Percentiles rank a stretch among this genome's conserved stretches.
These are phyloP conservation scores for Acrodontium crateriforme DNA, from an alignment of 2,329 filamentous ascomycete species.

Conservation along the genomic window DNA sequence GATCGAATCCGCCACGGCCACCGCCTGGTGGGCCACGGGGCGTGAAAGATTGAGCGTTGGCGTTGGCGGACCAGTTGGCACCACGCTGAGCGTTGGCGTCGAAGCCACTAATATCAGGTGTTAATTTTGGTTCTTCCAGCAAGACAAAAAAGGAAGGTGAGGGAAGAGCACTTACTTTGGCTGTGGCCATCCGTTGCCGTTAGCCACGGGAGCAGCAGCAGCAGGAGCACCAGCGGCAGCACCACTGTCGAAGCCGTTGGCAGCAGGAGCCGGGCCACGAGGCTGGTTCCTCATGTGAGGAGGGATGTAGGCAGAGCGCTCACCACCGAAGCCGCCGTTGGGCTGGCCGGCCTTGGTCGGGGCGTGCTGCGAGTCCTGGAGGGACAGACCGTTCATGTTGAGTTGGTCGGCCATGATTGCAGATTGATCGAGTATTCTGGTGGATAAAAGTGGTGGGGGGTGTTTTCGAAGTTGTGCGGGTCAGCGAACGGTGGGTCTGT, in stretches of 20 bases:
- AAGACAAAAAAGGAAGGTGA: too few relatives aligned
- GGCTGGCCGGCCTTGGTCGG: conserved; percentile 24
- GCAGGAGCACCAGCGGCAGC: conserved; percentile 9
- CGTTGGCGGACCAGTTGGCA: conserved; percentile 34
- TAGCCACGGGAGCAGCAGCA: conserved; percentile 40
- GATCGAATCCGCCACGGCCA: conserved; percentile 41
- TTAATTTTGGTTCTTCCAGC: too few relatives aligned
- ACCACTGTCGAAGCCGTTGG: conserved; percentile 23
- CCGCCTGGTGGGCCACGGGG: conserved; percentile 28
- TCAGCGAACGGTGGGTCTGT: too few relatives aligned
- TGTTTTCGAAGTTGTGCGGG: too few relatives aligned
- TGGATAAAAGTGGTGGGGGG: too few relatives aligned
- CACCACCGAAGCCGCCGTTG: conserved; percentile 32
- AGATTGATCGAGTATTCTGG: too few relatives aligned
- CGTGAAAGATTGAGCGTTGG: conserved; percentile 41
- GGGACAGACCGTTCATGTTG: conserved; percentile 63
- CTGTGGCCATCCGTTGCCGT: conserved; percentile 45
- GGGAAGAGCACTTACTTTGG: conserved; percentile 17
- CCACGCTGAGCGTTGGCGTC: conserved; percentile 22
- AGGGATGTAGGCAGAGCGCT: conserved; percentile 67
- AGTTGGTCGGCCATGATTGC: conserved; percentile 82
- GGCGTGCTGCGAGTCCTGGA: conserved; percentile 53
- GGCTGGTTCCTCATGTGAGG: conserved; percentile 56
- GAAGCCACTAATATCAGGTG: too few relatives aligned
- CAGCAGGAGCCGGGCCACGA: conserved; percentile 29